Conservation (phyloP, 345 rosid species). For the Orychophragmus violaceus region DNA sequence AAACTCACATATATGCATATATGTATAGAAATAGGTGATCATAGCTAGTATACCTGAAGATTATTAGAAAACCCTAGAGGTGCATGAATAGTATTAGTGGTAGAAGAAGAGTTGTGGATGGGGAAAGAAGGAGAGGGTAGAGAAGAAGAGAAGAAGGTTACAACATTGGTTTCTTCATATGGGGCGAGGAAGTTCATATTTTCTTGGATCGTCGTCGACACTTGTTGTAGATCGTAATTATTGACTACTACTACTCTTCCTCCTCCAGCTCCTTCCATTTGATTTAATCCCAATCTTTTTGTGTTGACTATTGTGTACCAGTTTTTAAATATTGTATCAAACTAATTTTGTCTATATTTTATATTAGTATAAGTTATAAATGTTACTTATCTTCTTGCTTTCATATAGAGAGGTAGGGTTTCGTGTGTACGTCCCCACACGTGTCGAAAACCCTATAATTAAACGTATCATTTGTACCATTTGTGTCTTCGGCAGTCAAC, state of each 20-base stretch:
- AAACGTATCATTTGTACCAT: slow-evolving; percentile 22
- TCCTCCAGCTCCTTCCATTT: slow-evolving; percentile 53
- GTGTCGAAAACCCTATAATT: slow-evolving; percentile 15
- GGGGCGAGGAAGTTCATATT: slow-evolving; percentile 62
- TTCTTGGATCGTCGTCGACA: slow-evolving; percentile 52
- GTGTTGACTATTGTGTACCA: slow-evolving; percentile 19
- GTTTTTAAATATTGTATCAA: slow-evolving; percentile 1
- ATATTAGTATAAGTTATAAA: slow-evolving; percentile 12
- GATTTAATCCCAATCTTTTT: neutral
- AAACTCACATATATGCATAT: neutral
- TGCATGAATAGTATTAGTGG: slow-evolving; percentile 19
- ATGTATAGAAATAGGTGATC: neutral
- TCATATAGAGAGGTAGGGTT: slow-evolving; percentile 30
- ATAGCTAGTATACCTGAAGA: slow-evolving; percentile 35
- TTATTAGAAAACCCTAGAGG: slow-evolving; percentile 41
- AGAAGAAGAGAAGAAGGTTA: slow-evolving; percentile 62
- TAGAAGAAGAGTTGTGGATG: slow-evolving; percentile 30
- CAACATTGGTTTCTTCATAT: slow-evolving; percentile 66
- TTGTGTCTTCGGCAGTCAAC: slow-evolving; percentile 26
- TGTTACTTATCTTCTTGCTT: slow-evolving; percentile 26
- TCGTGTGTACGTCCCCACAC: slow-evolving; percentile 28
- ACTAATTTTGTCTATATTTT: slow-evolving; percentile 8
- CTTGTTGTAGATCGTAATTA: slow-evolving; percentile 58
- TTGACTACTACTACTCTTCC: slow-evolving; percentile 30
- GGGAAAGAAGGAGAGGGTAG: slow-evolving; percentile 30